Percentiles rank a stretch among this genome's conserved stretches.
Conservation (phyloP, 176 grass and related monocot genomes). For the Oropetium thomaeum region DNA sequence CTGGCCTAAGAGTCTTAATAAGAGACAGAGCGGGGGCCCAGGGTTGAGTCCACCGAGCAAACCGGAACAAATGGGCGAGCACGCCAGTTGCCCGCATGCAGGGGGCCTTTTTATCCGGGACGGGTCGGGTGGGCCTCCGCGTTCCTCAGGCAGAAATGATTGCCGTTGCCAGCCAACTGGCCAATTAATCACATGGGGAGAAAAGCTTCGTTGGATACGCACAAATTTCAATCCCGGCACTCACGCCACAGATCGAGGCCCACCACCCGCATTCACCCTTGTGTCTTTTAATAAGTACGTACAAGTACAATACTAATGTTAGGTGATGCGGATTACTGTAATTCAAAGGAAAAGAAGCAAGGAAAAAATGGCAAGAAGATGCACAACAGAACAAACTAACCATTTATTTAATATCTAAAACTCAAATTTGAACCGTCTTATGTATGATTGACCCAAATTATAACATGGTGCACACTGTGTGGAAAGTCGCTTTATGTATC, state of each 20-base stretch:
- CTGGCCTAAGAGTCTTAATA: neutral
- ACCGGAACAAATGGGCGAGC: neutral
- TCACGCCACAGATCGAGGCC: neutral
- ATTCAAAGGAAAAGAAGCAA: too few relatives aligned
- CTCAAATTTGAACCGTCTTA: too few relatives aligned
- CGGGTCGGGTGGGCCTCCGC: neutral
- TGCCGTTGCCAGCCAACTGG: constrained; percentile 4
- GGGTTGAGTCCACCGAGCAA: neutral
- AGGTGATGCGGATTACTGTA: too few relatives aligned
- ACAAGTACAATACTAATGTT: too few relatives aligned
- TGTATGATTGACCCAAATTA: too few relatives aligned
- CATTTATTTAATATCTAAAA: too few relatives aligned
- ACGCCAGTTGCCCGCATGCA: neutral
- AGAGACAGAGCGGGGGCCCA: neutral
- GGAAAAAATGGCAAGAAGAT: too few relatives aligned
- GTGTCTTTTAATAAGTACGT: too few relatives aligned
- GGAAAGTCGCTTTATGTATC: too few relatives aligned
- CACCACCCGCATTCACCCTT: too few relatives aligned
- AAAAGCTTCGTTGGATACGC: neutral
- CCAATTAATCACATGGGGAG: constrained; percentile 36
- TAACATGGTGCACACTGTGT: too few relatives aligned
- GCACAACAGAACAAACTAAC: too few relatives aligned
- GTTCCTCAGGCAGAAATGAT: constrained; percentile 34
- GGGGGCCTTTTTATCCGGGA: neutral
- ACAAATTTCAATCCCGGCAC: constrained; percentile 8